phyloP scores from a whole-genome alignment of 2,329 filamentous ascomycete genomes.

The Aureobasidium musti region DNA sequence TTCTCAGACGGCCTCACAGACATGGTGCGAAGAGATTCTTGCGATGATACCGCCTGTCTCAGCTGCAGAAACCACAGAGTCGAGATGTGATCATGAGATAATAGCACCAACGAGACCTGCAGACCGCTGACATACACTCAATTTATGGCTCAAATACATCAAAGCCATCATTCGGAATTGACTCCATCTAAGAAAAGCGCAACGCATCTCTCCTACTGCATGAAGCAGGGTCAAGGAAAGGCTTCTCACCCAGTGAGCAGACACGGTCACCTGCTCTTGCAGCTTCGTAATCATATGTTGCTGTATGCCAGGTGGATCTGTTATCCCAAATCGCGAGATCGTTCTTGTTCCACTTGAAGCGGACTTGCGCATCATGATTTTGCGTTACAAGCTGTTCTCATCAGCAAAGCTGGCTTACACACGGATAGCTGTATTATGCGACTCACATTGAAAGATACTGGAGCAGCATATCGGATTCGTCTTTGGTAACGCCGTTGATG shows the following conservation, averaged over 20 bases:
- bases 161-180: not conserved
- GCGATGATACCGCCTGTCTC: too few species aligned
- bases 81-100: not conserved
- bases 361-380: conserved; percentile 68
- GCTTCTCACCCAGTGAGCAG: conserved; percentile 28
- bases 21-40: too few species aligned
- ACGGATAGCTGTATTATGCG: not conserved
- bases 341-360: conserved; percentile 64
- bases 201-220: conserved; percentile 26
- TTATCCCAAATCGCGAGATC: conserved; percentile 71
- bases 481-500: conserved; percentile 58
- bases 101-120: not conserved
- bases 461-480: conserved; percentile 26
- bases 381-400: conserved; percentile 53
- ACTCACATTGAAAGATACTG: conserved; percentile 30
- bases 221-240: conserved; percentile 29
- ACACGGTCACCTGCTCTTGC: conserved; percentile 30
- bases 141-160: not conserved
- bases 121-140: not conserved
- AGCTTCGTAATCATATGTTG: conserved; percentile 30
- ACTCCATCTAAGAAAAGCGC: not conserved
- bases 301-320: conserved; percentile 28
- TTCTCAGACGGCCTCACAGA: too few species aligned
- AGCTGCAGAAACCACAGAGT: too few species aligned
- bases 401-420: not conserved